Evolutionary conservation across 116 monocot species (phyloP).

Genomic region (Dioscorea cayenensis): DNA sequence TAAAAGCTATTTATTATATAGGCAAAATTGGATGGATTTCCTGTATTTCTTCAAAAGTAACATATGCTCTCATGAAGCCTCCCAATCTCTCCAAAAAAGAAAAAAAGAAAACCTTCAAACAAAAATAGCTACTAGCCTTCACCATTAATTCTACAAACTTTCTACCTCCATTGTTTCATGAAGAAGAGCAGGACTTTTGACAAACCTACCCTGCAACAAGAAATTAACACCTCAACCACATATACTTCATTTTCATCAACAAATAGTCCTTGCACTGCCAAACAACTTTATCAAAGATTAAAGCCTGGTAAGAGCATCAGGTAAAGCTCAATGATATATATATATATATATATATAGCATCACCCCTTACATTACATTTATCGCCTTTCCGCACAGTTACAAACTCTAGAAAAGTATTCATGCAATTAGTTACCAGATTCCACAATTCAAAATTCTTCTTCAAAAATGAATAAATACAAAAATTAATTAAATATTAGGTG

Average conservation of each 20-base stretch:
- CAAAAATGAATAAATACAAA: no score
- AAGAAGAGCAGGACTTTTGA: background rate
- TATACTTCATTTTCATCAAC: background rate
- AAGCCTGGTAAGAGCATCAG: no score
- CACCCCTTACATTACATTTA: no score
- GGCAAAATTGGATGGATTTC: background rate
- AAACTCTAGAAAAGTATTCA: no score
- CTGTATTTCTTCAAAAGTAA: background rate
- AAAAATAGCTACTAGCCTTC: background rate
- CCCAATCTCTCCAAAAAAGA: background rate
- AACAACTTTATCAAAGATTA: no score
- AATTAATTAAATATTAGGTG: no score
- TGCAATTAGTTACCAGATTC: no score
- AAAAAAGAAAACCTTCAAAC: background rate
- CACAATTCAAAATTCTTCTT: no score
- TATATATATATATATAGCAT: no score
- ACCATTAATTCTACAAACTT: slow-evolving; percentile 2
- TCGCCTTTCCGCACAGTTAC: no score
- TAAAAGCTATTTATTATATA: background rate
- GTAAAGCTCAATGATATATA: no score
- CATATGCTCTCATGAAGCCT: background rate
- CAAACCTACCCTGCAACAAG: slow-evolving; percentile 6
- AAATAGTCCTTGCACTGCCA: background rate
- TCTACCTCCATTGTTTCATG: slow-evolving; percentile 9
- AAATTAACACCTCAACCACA: background rate